phyloP scores from a whole-genome alignment of 1,139 yeast genomes.

The Pichia norvegensis region DNA sequence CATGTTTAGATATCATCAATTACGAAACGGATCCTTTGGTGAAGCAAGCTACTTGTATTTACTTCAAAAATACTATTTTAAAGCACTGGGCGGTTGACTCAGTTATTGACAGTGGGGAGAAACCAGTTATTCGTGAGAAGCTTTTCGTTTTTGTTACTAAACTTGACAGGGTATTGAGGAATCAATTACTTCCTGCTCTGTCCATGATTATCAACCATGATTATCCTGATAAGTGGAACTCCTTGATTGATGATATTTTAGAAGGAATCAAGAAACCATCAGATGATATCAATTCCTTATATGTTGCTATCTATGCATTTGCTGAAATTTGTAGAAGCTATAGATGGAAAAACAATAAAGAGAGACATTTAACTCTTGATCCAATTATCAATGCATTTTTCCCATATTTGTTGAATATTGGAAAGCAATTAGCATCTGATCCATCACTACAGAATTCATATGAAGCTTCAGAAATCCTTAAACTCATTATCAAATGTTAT shows the following conservation, averaged over 20 bases:
- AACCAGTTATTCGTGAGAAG: slow-evolving; percentile 59
- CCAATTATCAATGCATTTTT: slow-evolving; percentile 56
- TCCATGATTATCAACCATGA: slow-evolving; percentile 59
- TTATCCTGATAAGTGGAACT: slow-evolving; percentile 66
- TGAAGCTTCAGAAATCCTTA: slow-evolving; percentile 63
- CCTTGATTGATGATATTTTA: slow-evolving; percentile 52
- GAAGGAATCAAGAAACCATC: slow-evolving; percentile 41
- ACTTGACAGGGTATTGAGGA: slow-evolving; percentile 41
- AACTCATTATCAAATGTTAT: slow-evolving; percentile 67
- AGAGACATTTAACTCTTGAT: slow-evolving; percentile 49
- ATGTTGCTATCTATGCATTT: slow-evolving; percentile 71
- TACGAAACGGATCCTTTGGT: slow-evolving; percentile 46
- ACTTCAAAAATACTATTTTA: slow-evolving; percentile 68
- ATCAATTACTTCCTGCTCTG: slow-evolving; percentile 66
- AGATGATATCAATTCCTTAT: slow-evolving; percentile 49
- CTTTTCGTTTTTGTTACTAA: slow-evolving; percentile 39
- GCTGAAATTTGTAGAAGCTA: slow-evolving; percentile 68
- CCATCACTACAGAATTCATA: slow-evolving; percentile 31
- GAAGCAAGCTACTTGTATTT: slow-evolving; percentile 77
- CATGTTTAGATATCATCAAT: slow-evolving; percentile 73
- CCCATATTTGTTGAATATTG: slow-evolving; percentile 62
- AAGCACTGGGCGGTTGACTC: slow-evolving; percentile 52
- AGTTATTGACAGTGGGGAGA: slow-evolving; percentile 58
- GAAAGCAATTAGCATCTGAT: slow-evolving; percentile 46
- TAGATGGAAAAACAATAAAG: slow-evolving; percentile 65